Base-by-base conservation (phyloP, 805 yeast genomes). In the Hanseniaspora thailandica region DNA sequence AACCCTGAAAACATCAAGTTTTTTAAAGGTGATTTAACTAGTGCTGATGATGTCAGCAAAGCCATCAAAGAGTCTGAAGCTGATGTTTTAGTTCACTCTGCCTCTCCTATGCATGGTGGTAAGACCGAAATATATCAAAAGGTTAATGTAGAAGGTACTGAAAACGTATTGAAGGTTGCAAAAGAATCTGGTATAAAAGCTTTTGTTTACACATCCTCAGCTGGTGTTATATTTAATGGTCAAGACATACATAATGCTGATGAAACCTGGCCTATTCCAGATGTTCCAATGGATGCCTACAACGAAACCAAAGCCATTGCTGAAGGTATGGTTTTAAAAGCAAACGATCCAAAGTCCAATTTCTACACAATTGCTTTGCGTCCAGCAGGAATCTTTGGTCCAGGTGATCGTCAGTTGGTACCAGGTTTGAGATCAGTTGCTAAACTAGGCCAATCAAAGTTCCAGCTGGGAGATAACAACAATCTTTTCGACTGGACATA, bases 341-440 rank as follows among this genome's bases (percentile, higher is more conserved):
- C 95, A 17, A 85, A 87, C 66, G 76, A 77, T 46, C 69, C 69
- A n/a, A 66, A 69, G 0, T 70, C 73, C 13, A 72, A 71, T 1
- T 76, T 89, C 58, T 69, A 76, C 47, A 93, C 98, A 0, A 84
- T 86, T 35, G 93, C 96, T 1, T 69, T 93, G 47, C 78, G 99
- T 57, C 98, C 98, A 1, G 96, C 98, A 1, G 99, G 98, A 38
- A 88, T 93, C 46, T 93, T 93, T 71, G 99, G 98, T 5, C 98
- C 97, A 5, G 97, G 98, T 43, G 98, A 93, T 66, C 79, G 98
- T 56, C 99, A 93, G 66, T 71, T 93, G 62, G 93, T 93, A 45
- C 98, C 98, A 12, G 95, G 95, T 3, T 72, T 93, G 55, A 79
- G 96, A 63, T 76, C 76, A 15, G 96, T 86, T 43, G 88, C 95